phyloP scores from a whole-genome alignment of 345 rosid species.

The Camelina laxa region DNA sequence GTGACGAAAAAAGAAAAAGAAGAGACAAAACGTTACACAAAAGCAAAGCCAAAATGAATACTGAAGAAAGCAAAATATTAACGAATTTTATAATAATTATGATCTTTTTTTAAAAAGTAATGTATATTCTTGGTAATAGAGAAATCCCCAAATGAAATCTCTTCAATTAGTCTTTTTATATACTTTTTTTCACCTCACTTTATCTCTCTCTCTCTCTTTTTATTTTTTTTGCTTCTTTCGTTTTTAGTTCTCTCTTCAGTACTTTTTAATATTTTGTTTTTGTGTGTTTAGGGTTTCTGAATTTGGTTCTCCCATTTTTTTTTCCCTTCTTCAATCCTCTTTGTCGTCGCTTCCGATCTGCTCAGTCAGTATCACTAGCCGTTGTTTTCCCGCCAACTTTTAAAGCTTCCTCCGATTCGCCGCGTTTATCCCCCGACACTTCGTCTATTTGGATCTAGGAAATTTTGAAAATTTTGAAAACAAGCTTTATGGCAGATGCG shows the following conservation, averaged over 20 bases:
- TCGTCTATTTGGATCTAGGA: slow-evolving; percentile 47
- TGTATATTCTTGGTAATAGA: slow-evolving; percentile 25
- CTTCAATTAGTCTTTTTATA: slow-evolving; percentile 22
- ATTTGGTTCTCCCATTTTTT: slow-evolving; percentile 35
- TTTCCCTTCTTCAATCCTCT: slow-evolving; percentile 37
- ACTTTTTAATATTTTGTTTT: slow-evolving; percentile 1
- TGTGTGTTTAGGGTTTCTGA: slow-evolving; percentile 62
- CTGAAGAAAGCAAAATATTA: slow-evolving; percentile 1
- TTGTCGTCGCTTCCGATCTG: slow-evolving; percentile 49
- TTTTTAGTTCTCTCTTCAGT: slow-evolving; percentile 24
- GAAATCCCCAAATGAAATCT: slow-evolving; percentile 33
- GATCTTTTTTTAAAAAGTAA: not conserved
- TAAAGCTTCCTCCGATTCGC: slow-evolving; percentile 34
- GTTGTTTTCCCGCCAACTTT: slow-evolving; percentile 85
- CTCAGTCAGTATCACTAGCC: slow-evolving; percentile 42
- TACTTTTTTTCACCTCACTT: slow-evolving; percentile 1
- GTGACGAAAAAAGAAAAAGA: not conserved
- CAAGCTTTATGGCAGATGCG: slow-evolving; percentile 52
- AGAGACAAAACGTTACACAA: slow-evolving; percentile 25
- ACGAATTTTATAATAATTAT: not conserved
- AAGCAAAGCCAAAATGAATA: slow-evolving; percentile 25
- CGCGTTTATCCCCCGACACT: slow-evolving; percentile 26
- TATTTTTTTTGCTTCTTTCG: slow-evolving; percentile 30
- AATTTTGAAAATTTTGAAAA: slow-evolving; percentile 5
- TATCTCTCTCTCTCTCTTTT: slow-evolving; percentile 8